Percentiles rank a stretch among this genome's conserved stretches.
phyloP scores from a whole-genome alignment of 257 asterid genomes.

The Solanum virginianum region DNA sequence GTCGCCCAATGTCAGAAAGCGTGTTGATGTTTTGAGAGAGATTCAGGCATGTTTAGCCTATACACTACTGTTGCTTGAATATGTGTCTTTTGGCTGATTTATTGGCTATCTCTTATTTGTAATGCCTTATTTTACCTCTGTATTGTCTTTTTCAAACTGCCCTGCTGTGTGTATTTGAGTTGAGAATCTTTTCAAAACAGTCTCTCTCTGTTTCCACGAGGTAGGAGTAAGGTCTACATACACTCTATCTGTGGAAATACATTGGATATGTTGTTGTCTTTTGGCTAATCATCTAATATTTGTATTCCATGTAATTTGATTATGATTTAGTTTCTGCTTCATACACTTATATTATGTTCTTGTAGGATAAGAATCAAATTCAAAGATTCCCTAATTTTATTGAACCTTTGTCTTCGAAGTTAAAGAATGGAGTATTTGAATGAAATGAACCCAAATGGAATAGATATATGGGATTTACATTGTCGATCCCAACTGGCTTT shows the following conservation, averaged over 20 bases:
- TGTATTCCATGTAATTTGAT: background rate
- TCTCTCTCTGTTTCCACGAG: background rate
- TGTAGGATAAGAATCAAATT: background rate
- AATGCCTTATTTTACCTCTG: background rate
- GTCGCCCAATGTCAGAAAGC: constrained; percentile 39
- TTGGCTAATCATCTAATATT: background rate
- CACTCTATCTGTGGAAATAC: background rate
- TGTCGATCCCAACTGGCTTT: background rate
- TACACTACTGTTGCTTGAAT: background rate
- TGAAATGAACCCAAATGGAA: background rate
- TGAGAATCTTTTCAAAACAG: background rate
- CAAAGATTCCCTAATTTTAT: background rate
- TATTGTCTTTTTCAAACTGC: background rate
- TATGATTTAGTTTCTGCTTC: background rate
- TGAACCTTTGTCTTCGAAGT: background rate
- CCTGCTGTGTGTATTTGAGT: background rate
- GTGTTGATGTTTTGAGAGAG: constrained; percentile 48
- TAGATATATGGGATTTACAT: background rate
- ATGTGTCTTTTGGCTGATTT: background rate
- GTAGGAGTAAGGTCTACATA: background rate
- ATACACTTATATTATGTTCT: background rate
- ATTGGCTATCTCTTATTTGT: background rate
- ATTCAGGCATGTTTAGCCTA: constrained; percentile 27
- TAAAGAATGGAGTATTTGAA: background rate
- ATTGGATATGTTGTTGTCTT: background rate